Evolutionary conservation across 2,329 filamentous ascomycete genomes (phyloP), one percentile per base, ranked within the genome.

Genomic region (Didymella exigua): DNA sequence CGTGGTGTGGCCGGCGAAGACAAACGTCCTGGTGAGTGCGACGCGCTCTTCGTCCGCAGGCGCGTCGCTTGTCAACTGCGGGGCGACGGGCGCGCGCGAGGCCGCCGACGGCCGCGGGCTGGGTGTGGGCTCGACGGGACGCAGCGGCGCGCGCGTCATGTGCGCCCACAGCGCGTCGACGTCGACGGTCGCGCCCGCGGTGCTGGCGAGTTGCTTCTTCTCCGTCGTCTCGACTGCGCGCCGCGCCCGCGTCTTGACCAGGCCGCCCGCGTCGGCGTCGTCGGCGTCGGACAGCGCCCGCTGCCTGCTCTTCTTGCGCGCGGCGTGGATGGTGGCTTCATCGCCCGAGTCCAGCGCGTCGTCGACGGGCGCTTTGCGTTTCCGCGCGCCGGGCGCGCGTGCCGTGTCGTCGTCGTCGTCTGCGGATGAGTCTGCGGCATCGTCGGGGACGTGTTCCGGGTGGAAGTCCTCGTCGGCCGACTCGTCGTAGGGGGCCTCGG

Each of bases 211-310:
- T 10, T 80, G 76, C 57, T 81, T 83, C 47, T 80, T 79, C 67
- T 88, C 86, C 57, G 81, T 82, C 56, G 77, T 85, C 83, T 89
- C 88, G 40, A 78, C 79, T 16, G 86, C 86, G 56, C 87, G 81
- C 76, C 90, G 88, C 45, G 87, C 83, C 54, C 89, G 82, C 42
- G 89, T 92, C 78, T 89, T 91, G 74, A 92, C 79, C 59, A 90
- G 75, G 0, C 84, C 85, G 9, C 86, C 86, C 49, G 77, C 76
- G 10, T 77, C 76, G 8, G 75, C 76, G 49, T 84, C 84, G 27
- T 81, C 83, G 19, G 74, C 71, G 7, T 66, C 70, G 11, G 71
- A 51, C 11, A 73, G 37, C 8, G 65, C 63, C 37, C 63, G 60
- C 62, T 76, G 78, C 65, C 78, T 82, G 36, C 72, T 74, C 68